A percentile compares a stretch with the other conserved stretches of the same genome.
Conservation (phyloP, 306 rosid genomes). For the Prunus dulcis region DNA sequence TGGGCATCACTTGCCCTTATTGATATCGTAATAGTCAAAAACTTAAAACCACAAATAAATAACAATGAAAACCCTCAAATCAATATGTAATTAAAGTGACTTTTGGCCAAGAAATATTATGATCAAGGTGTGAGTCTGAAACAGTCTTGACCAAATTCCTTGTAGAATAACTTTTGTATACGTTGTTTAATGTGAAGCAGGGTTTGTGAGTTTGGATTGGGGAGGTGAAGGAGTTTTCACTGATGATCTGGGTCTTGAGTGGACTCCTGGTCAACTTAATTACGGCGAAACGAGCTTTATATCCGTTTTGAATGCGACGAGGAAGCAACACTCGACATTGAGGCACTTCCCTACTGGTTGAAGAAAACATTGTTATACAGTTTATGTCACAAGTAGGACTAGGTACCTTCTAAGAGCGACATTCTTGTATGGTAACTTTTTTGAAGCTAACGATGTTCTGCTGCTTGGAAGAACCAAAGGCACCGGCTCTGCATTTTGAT, state of each 20-base stretch:
- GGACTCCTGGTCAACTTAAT: constrained; percentile 56
- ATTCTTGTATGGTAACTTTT: constrained; percentile 87
- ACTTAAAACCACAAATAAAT: neutral
- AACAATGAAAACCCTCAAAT: too few relatives aligned
- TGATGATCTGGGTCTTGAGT: constrained; percentile 69
- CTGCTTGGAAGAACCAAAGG: too few relatives aligned
- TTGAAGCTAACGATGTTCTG: too few relatives aligned
- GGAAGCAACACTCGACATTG: constrained; percentile 65
- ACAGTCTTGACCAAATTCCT: neutral
- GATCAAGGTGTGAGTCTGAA: too few relatives aligned
- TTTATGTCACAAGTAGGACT: constrained; percentile 75
- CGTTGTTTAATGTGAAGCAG: constrained; percentile 32
- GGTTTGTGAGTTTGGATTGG: constrained; percentile 92
- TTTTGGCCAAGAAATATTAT: too few relatives aligned
- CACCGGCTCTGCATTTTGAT: constrained; percentile 31
- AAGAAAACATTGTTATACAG: constrained; percentile 79
- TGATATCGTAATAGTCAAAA: too few relatives aligned
- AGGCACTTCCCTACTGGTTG: constrained; percentile 84
- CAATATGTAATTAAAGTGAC: too few relatives aligned
- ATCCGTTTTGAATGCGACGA: constrained; percentile 63
- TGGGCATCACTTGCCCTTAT: too few relatives aligned
- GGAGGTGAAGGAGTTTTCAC: constrained; percentile 70
- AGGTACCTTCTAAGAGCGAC: constrained; percentile 83
- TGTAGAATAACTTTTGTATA: neutral
- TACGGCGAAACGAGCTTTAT: constrained; percentile 60